These are phyloP conservation scores for Amniculicola lignicola DNA, from an alignment of 495 filamentous ascomycete species.

Conservation along the genomic window DNA sequence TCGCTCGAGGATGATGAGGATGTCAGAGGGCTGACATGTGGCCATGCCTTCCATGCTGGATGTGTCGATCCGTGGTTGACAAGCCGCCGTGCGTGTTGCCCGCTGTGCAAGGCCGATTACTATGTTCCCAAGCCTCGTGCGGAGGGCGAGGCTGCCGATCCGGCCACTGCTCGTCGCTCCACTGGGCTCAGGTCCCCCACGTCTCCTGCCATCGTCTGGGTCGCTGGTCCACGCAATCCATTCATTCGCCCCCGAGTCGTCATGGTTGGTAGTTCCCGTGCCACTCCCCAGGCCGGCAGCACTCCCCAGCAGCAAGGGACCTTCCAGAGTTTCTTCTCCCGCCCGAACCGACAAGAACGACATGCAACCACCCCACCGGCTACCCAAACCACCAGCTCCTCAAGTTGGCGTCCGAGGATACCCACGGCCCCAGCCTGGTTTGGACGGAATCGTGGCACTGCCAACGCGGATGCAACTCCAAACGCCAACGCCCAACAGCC, in stretches of 20 bases:
- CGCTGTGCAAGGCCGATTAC: slow-evolving; percentile 95
- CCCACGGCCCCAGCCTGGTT: slow-evolving; percentile 15
- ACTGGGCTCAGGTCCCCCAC: slow-evolving; percentile 30
- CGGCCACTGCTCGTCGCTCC: slow-evolving; percentile 16
- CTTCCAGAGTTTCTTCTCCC: slow-evolving; percentile 7
- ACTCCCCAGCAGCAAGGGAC: slow-evolving; percentile 1
- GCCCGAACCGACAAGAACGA: slow-evolving; percentile 18
- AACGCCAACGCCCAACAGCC: slow-evolving; percentile 6
- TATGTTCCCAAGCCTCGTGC: slow-evolving; percentile 82
- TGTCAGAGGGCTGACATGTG: slow-evolving; percentile 87
- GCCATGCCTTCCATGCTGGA: slow-evolving; percentile 90
- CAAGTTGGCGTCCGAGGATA: slow-evolving; percentile 14
- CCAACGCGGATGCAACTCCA: background rate
- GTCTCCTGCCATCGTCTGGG: slow-evolving; percentile 21
- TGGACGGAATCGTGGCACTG: slow-evolving; percentile 16
- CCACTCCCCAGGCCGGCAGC: slow-evolving; percentile 2
- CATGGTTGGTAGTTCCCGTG: slow-evolving; percentile 2
- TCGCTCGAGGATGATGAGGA: slow-evolving; percentile 92
- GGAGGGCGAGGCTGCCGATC: slow-evolving; percentile 35
- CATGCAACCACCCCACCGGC: background rate
- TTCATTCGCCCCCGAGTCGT: slow-evolving; percentile 30
- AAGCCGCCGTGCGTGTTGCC: slow-evolving; percentile 87
- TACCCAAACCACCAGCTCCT: background rate
- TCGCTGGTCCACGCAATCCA: slow-evolving; percentile 18
- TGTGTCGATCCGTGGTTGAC: slow-evolving; percentile 98